These are phyloP conservation scores for Chimonanthus praecox DNA, from an alignment of 164 flowering plant genomes.

Conservation along the genomic window DNA sequence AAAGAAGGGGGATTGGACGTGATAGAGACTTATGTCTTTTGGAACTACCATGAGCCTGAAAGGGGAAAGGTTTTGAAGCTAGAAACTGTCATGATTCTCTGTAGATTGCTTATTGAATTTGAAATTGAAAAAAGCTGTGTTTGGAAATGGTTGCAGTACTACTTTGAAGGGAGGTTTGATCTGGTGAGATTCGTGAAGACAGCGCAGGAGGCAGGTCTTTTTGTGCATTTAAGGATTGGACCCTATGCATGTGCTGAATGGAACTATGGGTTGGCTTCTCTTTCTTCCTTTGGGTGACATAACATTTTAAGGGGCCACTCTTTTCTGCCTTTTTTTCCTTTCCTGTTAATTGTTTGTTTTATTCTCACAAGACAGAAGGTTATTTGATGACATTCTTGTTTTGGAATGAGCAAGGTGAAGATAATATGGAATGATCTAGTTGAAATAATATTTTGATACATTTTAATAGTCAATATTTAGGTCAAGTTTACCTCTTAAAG, in stretches of 20 bases:
- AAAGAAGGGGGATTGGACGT: slow-evolving; percentile 65
- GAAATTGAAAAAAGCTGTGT: background rate
- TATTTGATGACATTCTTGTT: background rate
- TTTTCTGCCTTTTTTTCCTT: background rate
- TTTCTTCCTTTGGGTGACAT: background rate
- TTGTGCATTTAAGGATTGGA: slow-evolving; percentile 52
- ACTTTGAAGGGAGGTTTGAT: slow-evolving; percentile 53
- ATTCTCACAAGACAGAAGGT: too few species aligned
- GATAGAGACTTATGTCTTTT: slow-evolving; percentile 58
- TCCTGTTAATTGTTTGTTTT: too few species aligned
- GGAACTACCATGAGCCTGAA: slow-evolving; percentile 60
- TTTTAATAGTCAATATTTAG: background rate
- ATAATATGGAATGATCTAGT: background rate
- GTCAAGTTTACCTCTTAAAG: background rate
- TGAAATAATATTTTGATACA: too few species aligned
- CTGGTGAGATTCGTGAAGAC: slow-evolving; percentile 49
- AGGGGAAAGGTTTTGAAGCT: slow-evolving; percentile 36
- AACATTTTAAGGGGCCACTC: background rate
- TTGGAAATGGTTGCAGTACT: slow-evolving; percentile 28
- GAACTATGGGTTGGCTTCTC: slow-evolving; percentile 49
- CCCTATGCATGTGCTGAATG: slow-evolving; percentile 75
- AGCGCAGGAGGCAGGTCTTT: slow-evolving; percentile 52
- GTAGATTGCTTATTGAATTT: background rate
- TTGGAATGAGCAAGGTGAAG: background rate
- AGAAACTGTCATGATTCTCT: background rate